Base-by-base conservation (phyloP, 2,329 filamentous ascomycete genomes). In the Talaromyces piceae region DNA sequence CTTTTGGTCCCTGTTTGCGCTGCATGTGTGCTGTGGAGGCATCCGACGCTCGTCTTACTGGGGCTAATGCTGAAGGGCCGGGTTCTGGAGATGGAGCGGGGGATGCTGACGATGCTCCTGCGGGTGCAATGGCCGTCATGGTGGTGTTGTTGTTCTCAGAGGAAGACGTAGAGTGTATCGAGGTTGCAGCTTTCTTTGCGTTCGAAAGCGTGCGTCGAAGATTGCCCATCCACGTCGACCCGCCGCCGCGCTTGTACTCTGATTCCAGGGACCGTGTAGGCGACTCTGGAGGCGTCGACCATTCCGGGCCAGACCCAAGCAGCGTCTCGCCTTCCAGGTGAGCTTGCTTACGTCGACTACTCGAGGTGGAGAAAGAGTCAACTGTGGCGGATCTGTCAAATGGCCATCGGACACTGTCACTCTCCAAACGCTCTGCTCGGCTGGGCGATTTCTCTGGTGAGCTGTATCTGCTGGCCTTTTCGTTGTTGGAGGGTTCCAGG, bases 141-240 rank as follows among this genome's bases (percentile, higher is more conserved):
- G 3, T 9, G 30, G 3, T 4, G 30, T 31, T 31, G 7, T 37
- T 11, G 16, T 11, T 37, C 4, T 25, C 41, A 61, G 58, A 49
- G 58, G 13, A 2, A 49, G 47, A 22, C 18, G 23, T 41, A 18
- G 39, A 44, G 22, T 16, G n/a, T n/a, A 41, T 50, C 18, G 37
- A 51, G 31, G 48, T 47, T 44, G 55, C 55, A 18, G 45, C 47
- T 45, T 46, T 65, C 45, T 57, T 67, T 52, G 67, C 65, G 44
- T 69, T 64, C 4, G 77, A 77, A 37, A 88, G 80, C 9, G 84
- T 83, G 31, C 84, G 77, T 16, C 80, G 76, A 18, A 90, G 66
- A 45, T 81, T 87, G 20, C 85, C 85, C 9, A 90, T 71, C 82
- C 84, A 88, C 22, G 78, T 78, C 69, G 69, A 83, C 77, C 53